A percentile compares a stretch with the other conserved stretches of the same genome.
Conservation (phyloP, 306 rosid genomes). For the Begonia peltatifolia region DNA sequence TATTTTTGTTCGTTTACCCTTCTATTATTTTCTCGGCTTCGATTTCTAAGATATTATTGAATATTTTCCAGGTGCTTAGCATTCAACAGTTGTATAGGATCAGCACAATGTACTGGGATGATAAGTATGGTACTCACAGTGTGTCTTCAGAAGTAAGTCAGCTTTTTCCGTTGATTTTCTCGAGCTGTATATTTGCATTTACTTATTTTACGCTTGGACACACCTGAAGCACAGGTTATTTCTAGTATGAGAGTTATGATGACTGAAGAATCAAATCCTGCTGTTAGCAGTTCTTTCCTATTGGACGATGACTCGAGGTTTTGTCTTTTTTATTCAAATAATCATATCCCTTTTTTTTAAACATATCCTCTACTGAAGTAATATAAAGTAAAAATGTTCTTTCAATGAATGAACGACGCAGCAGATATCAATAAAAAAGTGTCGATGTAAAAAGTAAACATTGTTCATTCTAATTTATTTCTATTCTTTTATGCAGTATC, state of each 20-base stretch:
- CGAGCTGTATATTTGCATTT: conserved; percentile 1
- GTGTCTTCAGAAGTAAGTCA: conserved; percentile 86
- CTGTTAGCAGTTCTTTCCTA: conserved; percentile 95
- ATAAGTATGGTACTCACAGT: conserved; percentile 95
- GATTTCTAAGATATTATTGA: conserved; percentile 10
- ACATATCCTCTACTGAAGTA: too few relatives aligned
- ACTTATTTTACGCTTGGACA: not conserved
- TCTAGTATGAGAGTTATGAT: conserved; percentile 84
- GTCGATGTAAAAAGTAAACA: too few relatives aligned
- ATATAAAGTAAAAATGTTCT: too few relatives aligned
- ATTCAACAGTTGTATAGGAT: conserved; percentile 96
- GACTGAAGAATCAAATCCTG: conserved; percentile 84
- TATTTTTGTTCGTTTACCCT: conserved; percentile 1
- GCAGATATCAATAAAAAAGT: too few relatives aligned
- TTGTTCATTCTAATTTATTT: not conserved
- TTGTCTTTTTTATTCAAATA: not conserved
- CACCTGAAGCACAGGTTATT: conserved; percentile 43
- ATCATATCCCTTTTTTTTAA: too few relatives aligned
- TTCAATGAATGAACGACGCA: too few relatives aligned
- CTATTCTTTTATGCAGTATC: conserved; percentile 43
- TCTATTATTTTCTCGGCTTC: not conserved
- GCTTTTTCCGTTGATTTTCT: not conserved
- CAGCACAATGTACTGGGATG: conserved; percentile 99
- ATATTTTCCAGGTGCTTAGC: conserved; percentile 69
- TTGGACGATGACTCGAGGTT: conserved; percentile 98